Evolutionary conservation across 176 grass and related monocot genomes (phyloP), one percentile per base, ranked within the genome.

Genomic region (Eragrostis curvula): DNA sequence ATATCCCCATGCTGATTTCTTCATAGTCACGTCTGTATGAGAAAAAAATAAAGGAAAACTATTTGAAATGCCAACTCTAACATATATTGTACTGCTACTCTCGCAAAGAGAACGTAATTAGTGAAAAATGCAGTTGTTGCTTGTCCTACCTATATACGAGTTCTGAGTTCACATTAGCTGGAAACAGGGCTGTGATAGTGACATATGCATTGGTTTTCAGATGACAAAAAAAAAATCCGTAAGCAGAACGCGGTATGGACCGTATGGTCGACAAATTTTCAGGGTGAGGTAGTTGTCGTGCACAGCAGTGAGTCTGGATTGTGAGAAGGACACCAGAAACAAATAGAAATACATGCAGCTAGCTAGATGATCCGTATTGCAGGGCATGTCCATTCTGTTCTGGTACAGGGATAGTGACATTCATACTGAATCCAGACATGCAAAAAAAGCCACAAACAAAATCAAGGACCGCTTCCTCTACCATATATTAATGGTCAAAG

Each of bases 251-350:
- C 68, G 44, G 68, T 71, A 17, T 70, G 21, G 43, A 47, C 28
- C 5, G 68, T 71, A 17, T 70, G 21, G 43, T 70, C 28, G 12
- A 64, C 28, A 39, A 6, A 9, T 39, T 66, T 66, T 66, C 6
- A 20, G 27, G 15, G 12, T 47, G 44, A 71, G 24, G 67, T 70
- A 48, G 9, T 8, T 30, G 41, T 64, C 75, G 75, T 65, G 25
- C 75, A 52, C 29, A 67, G 45, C 77, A 66, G 68, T 46, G 50
- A 59, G 25, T 18, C 62, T 75, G 42, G 41, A 68, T 16, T 18
- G 20, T 52, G 16, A 36, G 32, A 36, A 52, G 29, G 6, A 41
- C 18, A 25, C 29, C 4, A 1, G 15, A 15, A 57, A 40, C 12
- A 5, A 48, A 18, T 53, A 51, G 3, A 52, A 52, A 17, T 32